Conservation (phyloP, 768 basidiomycete genomes). For the Chiua virens region DNA sequence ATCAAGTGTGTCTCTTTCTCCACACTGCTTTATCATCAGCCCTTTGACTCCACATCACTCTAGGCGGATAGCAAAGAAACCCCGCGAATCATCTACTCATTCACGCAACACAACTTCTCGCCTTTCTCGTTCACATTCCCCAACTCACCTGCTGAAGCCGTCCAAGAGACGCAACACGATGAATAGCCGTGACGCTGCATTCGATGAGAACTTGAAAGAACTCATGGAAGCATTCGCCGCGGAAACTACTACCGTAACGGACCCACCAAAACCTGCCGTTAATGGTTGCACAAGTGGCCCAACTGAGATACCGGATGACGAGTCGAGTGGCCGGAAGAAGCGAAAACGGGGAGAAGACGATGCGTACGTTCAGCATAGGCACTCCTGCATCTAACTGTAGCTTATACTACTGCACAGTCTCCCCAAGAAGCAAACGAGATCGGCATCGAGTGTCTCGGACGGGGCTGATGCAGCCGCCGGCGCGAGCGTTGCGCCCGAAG, state of each 20-base stretch:
- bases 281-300: conserved; percentile 43
- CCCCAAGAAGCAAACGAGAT: conserved; percentile 73
- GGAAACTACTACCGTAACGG: conserved; percentile 58
- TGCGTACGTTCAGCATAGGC: conserved; percentile 44
- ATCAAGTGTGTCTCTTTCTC: conserved; percentile 63
- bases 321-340: conserved; percentile 56
- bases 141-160: conserved; percentile 56
- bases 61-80: conserved; percentile 64
- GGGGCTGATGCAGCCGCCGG: conserved; percentile 37
- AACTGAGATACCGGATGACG: conserved; percentile 48
- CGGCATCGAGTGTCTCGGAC: conserved; percentile 71
- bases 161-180: conserved; percentile 93
- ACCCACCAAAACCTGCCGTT: conserved; percentile 34
- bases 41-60: conserved; percentile 15
- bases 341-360: conserved; percentile 78
- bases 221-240: conserved; percentile 73
- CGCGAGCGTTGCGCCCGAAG: conserved; percentile 39
- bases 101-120: conserved; percentile 62
- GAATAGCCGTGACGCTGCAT: conserved; percentile 94
- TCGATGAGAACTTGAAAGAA: conserved; percentile 84
- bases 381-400: background rate
- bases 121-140: conserved; percentile 76
- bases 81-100: conserved; percentile 62
- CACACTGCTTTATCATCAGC: conserved; percentile 13
- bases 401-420: conserved; percentile 34